A percentile compares a stretch with the other conserved stretches of the same genome.
Evolutionary conservation across 2,329 filamentous ascomycete species (phyloP).

Genomic region (Alternaria solani): DNA sequence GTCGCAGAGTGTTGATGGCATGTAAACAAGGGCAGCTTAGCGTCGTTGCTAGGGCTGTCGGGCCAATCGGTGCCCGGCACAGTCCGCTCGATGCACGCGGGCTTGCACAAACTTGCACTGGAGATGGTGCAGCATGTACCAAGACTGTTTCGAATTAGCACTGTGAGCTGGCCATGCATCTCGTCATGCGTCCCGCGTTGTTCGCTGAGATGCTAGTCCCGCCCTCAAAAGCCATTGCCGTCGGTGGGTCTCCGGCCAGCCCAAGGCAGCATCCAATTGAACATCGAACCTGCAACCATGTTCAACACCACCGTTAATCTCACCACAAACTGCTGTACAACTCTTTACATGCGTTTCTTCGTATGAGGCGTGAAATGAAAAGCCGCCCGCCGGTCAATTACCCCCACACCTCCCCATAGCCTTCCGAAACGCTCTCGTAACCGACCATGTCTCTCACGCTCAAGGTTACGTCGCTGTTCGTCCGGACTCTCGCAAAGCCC

Average conservation of each 20-base stretch:
- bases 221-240: slow-evolving; percentile 13
- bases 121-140: not conserved
- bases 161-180: slow-evolving; percentile 1
- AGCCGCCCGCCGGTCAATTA: slow-evolving; percentile 13
- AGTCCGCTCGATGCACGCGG: slow-evolving; percentile 11
- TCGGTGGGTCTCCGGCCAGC: slow-evolving; percentile 31
- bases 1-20: slow-evolving; percentile 32
- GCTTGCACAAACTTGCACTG: slow-evolving; percentile 12
- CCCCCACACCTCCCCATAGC: not conserved
- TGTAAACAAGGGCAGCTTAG: slow-evolving; percentile 20
- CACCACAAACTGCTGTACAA: not conserved
- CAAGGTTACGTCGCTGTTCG: slow-evolving; percentile 70
- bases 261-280: slow-evolving; percentile 32
- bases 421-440: slow-evolving; percentile 16
- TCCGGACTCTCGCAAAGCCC: slow-evolving; percentile 72
- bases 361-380: slow-evolving; percentile 16
- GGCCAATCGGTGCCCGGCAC: slow-evolving; percentile 13
- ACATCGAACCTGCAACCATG: slow-evolving; percentile 11
- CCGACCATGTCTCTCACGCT: slow-evolving; percentile 68
- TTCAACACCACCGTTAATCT: slow-evolving; percentile 1
- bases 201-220: slow-evolving; percentile 1
- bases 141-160: slow-evolving; percentile 6
- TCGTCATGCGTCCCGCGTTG: slow-evolving; percentile 5
- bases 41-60: slow-evolving; percentile 21
- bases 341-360: not conserved